A percentile compares a stretch with the other conserved stretches of the same genome.
phyloP scores from a whole-genome alignment of 768 basidiomycete genomes.

The Podaxis sp. region DNA sequence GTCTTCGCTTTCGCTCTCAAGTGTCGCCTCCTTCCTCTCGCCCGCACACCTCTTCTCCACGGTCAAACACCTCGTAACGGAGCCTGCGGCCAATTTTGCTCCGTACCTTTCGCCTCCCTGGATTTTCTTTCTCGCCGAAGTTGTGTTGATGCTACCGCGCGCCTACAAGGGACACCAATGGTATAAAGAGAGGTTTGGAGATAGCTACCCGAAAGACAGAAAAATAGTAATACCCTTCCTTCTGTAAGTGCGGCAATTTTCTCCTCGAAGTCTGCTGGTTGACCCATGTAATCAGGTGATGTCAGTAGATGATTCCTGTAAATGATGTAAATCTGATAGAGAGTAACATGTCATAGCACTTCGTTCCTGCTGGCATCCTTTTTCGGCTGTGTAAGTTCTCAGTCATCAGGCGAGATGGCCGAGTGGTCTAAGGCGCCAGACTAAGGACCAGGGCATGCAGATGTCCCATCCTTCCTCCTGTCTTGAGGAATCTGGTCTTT shows the following conservation, averaged over 20 bases:
- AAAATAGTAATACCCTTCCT: slow-evolving; percentile 81
- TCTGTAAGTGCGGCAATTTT: slow-evolving; percentile 35
- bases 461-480: background rate
- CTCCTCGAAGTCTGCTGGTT: background rate
- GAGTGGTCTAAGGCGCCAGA: slow-evolving; percentile 91
- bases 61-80: slow-evolving; percentile 17
- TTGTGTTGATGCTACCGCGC: slow-evolving; percentile 78
- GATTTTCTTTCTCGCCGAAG: slow-evolving; percentile 74
- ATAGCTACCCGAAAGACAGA: slow-evolving; percentile 74
- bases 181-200: slow-evolving; percentile 77
- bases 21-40: slow-evolving; percentile 18
- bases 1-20: slow-evolving; percentile 21
- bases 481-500: slow-evolving; percentile 29
- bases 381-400: background rate
- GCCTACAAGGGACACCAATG: slow-evolving; percentile 82
- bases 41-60: slow-evolving; percentile 6
- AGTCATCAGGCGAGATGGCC: slow-evolving; percentile 63
- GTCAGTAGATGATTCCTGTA: too few relatives aligned
- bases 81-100: slow-evolving; percentile 34
- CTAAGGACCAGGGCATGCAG: slow-evolving; percentile 45
- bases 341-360: background rate
- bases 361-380: background rate
- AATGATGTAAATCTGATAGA: too few relatives aligned
- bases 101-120: slow-evolving; percentile 68
- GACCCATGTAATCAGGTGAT: background rate